These are phyloP conservation scores for Linanthus parryae DNA, from an alignment of 148 eudicot species.

Conservation along the genomic window DNA sequence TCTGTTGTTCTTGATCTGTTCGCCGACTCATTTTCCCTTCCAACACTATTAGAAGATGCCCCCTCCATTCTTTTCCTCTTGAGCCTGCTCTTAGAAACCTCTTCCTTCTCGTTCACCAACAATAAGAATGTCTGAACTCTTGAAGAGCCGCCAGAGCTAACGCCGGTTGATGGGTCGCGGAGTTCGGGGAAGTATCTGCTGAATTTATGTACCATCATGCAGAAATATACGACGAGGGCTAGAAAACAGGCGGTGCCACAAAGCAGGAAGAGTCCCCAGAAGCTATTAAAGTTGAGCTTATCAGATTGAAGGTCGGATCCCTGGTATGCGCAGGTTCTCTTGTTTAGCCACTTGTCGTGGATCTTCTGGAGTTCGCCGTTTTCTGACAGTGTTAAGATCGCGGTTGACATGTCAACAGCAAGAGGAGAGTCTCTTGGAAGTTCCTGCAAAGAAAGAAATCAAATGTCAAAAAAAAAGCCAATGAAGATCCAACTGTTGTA, in stretches of 20 bases:
- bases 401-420: slow-evolving; percentile 50
- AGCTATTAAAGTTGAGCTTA: slow-evolving; percentile 42
- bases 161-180: slow-evolving; percentile 7
- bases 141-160: slow-evolving; percentile 24
- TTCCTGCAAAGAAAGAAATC: slow-evolving; percentile 29
- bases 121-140: slow-evolving; percentile 20
- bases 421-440: slow-evolving; percentile 46
- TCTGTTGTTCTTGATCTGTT: slow-evolving; percentile 4
- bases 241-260: slow-evolving; percentile 52
- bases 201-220: slow-evolving; percentile 33
- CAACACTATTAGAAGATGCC: neutral
- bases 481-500: neutral
- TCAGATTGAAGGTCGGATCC: slow-evolving; percentile 21
- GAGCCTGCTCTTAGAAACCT: slow-evolving; percentile 1
- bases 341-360: slow-evolving; percentile 25
- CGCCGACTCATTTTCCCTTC: slow-evolving; percentile 3
- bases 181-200: slow-evolving; percentile 24
- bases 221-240: slow-evolving; percentile 43
- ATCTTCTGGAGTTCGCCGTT: slow-evolving; percentile 41
- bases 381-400: slow-evolving; percentile 38
- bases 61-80: slow-evolving; percentile 12
- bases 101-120: slow-evolving; percentile 7
- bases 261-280: slow-evolving; percentile 80
- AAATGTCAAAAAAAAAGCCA: neutral
- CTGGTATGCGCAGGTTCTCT: slow-evolving; percentile 2